These are phyloP conservation scores for Piper betle DNA, from an alignment of 164 flowering plant species.

Conservation along the genomic window DNA sequence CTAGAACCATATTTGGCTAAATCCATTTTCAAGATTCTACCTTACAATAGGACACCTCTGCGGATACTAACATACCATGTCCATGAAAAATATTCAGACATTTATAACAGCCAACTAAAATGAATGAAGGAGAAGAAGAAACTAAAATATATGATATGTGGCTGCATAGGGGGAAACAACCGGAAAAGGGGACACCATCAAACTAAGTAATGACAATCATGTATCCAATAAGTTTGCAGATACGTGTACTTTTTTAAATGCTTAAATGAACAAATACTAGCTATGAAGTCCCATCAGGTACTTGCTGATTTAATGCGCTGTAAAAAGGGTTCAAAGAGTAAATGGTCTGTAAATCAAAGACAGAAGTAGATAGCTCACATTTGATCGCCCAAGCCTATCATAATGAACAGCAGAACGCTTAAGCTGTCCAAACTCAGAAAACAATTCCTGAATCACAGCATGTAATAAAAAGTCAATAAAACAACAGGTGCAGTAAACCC, in stretches of 20 bases:
- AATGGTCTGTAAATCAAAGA: not conserved
- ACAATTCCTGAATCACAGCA: constrained; percentile 63
- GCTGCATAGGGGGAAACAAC: too few species aligned
- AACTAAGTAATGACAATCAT: not conserved
- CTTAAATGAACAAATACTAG: too few species aligned
- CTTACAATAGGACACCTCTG: too few species aligned
- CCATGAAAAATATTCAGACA: too few species aligned
- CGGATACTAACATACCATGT: too few species aligned
- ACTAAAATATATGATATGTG: too few species aligned
- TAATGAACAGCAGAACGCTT: constrained; percentile 71
- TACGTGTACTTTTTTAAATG: not conserved
- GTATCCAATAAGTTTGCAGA: not conserved
- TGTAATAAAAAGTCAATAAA: not conserved
- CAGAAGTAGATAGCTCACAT: constrained; percentile 34
- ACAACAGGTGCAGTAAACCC: not conserved
- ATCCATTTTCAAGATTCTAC: too few species aligned
- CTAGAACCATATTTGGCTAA: too few species aligned
- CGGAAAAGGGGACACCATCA: not conserved
- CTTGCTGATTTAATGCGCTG: too few species aligned
- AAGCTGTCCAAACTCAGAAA: constrained; percentile 77
- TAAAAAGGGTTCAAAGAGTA: not conserved
- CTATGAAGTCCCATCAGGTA: too few species aligned
- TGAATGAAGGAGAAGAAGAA: not conserved
- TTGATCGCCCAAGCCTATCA: constrained; percentile 74
- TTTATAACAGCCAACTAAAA: not conserved